A percentile compares a stretch with the other conserved stretches of the same genome.
Conservation (phyloP, 495 filamentous ascomycete species). For the Pseudoneurospora amorphoporcata region DNA sequence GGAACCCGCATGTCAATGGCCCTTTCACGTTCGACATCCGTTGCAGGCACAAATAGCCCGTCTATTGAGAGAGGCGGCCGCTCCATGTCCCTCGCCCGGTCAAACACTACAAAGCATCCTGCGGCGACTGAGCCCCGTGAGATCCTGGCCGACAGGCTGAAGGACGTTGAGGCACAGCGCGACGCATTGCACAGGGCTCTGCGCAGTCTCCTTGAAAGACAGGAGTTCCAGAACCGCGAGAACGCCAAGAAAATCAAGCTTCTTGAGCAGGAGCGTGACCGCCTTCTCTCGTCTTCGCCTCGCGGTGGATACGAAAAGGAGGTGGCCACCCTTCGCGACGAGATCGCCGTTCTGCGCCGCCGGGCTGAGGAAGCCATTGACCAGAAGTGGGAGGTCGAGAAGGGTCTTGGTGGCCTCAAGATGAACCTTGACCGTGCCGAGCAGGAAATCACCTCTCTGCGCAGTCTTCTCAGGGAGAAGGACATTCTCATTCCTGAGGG, state of each 20-base stretch:
- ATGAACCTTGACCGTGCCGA: conserved; percentile 96
- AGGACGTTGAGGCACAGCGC: conserved; percentile 86
- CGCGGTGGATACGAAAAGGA: conserved; percentile 74
- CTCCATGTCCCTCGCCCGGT: conserved; percentile 41
- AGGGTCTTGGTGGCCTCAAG: conserved; percentile 81
- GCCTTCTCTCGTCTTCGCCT: conserved; percentile 57
- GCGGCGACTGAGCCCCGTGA: conserved; percentile 48
- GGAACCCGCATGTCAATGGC: conserved; percentile 18
- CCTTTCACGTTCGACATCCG: conserved; percentile 35
- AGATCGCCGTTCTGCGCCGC: conserved; percentile 74
- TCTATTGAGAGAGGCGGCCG: conserved; percentile 15
- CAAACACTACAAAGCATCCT: conserved; percentile 46
- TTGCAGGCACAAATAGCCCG: conserved; percentile 18
- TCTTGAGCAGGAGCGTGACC: conserved; percentile 70
- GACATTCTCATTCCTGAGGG: conserved; percentile 62
- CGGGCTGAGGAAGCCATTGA: conserved; percentile 94
- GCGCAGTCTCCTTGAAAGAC: conserved; percentile 76
- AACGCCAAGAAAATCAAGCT: conserved; percentile 64
- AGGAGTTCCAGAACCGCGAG: conserved; percentile 69
- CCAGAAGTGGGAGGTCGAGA: conserved; percentile 93
- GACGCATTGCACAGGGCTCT: conserved; percentile 84
- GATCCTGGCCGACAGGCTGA: conserved; percentile 69
- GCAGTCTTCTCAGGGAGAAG: conserved; percentile 72
- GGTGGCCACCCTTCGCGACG: conserved; percentile 64
- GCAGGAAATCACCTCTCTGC: conserved; percentile 76